phyloP scores from a whole-genome alignment of 2,329 filamentous ascomycete species.

The Penicillium sp. region DNA sequence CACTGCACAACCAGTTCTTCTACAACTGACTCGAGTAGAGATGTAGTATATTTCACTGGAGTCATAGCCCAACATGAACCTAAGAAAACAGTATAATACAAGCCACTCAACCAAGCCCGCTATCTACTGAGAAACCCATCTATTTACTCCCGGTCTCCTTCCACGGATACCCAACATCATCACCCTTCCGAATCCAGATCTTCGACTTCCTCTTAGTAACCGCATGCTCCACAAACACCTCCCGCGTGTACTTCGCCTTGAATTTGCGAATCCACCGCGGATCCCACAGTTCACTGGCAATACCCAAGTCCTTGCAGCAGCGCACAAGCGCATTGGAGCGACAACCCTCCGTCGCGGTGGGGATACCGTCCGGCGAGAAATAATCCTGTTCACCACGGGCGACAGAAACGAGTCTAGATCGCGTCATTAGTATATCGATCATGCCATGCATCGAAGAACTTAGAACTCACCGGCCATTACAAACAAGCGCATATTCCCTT shows the following conservation, averaged over 20 bases:
- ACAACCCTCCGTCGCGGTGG: slow-evolving; percentile 91
- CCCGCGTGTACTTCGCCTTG: slow-evolving; percentile 66
- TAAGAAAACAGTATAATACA: neutral
- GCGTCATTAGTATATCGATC: neutral
- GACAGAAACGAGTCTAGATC: slow-evolving; percentile 73
- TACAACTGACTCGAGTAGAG: neutral
- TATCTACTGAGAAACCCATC: slow-evolving; percentile 8
- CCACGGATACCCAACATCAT: slow-evolving; percentile 62
- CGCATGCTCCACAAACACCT: slow-evolving; percentile 85
- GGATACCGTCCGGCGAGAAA: slow-evolving; percentile 82
- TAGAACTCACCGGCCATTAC: slow-evolving; percentile 67
- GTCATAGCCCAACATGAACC: neutral
- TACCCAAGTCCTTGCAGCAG: slow-evolving; percentile 95
- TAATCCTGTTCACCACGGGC: slow-evolving; percentile 93
- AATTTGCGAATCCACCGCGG: slow-evolving; percentile 82
- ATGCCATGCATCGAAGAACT: slow-evolving; percentile 3
- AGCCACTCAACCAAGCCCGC: neutral
- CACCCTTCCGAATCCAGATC: slow-evolving; percentile 80
- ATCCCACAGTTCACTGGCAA: slow-evolving; percentile 95
- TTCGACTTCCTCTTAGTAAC: slow-evolving; percentile 83
- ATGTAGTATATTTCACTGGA: neutral
- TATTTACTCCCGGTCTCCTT: slow-evolving; percentile 43
- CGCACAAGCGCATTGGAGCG: slow-evolving; percentile 97
- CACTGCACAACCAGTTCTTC: too few species aligned
- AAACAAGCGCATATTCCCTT: slow-evolving; percentile 87